Evolutionary conservation across 1,139 yeast genomes (phyloP).

Genomic region (Saccharomycopsis hybrid): DNA sequence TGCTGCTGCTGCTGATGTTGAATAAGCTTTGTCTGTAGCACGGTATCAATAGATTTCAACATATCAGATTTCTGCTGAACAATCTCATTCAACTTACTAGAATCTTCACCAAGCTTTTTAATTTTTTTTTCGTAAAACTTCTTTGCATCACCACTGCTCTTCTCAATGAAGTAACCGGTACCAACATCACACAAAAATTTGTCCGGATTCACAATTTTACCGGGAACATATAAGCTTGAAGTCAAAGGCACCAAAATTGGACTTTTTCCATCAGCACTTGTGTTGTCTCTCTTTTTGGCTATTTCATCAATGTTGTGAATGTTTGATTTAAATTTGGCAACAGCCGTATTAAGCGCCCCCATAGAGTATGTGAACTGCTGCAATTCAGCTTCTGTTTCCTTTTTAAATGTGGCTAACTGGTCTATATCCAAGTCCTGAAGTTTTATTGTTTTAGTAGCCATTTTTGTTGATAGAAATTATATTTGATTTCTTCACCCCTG

Average conservation of each 20-base stretch:
- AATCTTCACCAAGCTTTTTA: conserved; percentile 63
- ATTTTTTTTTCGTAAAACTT: conserved; percentile 71
- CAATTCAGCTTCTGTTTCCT: conserved; percentile 78
- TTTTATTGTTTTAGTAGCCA: conserved; percentile 14
- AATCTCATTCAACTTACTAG: conserved; percentile 66
- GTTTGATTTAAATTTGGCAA: conserved; percentile 77
- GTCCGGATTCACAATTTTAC: conserved; percentile 54
- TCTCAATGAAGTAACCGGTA: conserved; percentile 91
- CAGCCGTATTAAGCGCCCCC: conserved; percentile 80
- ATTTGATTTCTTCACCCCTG: no score
- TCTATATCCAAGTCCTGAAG: conserved; percentile 32
- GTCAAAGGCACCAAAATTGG: conserved; percentile 77
- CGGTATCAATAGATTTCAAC: conserved; percentile 18
- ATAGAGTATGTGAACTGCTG: conserved; percentile 81
- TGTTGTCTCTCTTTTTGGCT: conserved; percentile 35
- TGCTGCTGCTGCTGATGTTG: conserved; percentile 7
- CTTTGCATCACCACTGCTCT: conserved; percentile 59
- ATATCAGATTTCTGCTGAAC: conserved; percentile 58
- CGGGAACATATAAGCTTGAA: conserved; percentile 84
- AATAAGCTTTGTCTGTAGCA: conserved; percentile 16
- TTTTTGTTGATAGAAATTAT: no score
- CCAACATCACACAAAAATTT: conserved; percentile 90
- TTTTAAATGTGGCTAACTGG: conserved; percentile 78
- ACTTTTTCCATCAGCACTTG: background rate
- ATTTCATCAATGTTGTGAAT: conserved; percentile 59